Conservation (phyloP, 371 early-diverging fungal species). For the Gilbertella persicaria region DNA sequence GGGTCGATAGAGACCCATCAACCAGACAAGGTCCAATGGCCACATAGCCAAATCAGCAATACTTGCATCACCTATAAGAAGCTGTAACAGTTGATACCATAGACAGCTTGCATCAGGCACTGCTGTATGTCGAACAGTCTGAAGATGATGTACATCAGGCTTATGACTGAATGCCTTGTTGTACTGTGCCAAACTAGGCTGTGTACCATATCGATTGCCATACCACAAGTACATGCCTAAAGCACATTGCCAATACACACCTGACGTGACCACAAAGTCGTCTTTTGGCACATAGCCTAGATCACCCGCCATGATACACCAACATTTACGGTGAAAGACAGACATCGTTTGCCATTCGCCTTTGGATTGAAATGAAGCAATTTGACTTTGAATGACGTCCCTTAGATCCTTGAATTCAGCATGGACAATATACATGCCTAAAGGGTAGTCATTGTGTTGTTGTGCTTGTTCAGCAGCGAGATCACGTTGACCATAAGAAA, state of each 20-base stretch:
- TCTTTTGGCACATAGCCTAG: constrained; percentile 3
- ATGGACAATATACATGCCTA: constrained; percentile 19
- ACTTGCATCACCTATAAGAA: constrained; percentile 9
- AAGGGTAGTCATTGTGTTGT: neutral
- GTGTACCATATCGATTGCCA: neutral
- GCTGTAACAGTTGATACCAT: constrained; percentile 28
- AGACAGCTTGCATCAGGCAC: constrained; percentile 10
- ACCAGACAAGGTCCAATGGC: constrained; percentile 21
- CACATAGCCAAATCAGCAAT: constrained; percentile 8
- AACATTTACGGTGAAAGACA: constrained; percentile 12
- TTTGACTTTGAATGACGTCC: neutral
- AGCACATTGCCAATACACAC: constrained; percentile 17
- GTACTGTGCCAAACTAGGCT: neutral
- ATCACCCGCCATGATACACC: constrained; percentile 12
- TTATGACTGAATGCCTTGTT: neutral
- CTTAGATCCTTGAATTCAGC: constrained; percentile 6
- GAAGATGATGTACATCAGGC: constrained; percentile 2
- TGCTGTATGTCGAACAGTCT: neutral
- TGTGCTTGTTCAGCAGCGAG: constrained; percentile 11
- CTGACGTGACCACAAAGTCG: constrained; percentile 6
- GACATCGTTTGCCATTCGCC: constrained; percentile 14
- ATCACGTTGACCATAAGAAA: constrained; percentile 18
- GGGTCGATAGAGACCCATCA: constrained; percentile 14
- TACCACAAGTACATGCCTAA: constrained; percentile 25
- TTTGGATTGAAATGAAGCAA: neutral